phyloP scores from a whole-genome alignment of 257 asterid genomes.

The Solanum infundibuliforme region DNA sequence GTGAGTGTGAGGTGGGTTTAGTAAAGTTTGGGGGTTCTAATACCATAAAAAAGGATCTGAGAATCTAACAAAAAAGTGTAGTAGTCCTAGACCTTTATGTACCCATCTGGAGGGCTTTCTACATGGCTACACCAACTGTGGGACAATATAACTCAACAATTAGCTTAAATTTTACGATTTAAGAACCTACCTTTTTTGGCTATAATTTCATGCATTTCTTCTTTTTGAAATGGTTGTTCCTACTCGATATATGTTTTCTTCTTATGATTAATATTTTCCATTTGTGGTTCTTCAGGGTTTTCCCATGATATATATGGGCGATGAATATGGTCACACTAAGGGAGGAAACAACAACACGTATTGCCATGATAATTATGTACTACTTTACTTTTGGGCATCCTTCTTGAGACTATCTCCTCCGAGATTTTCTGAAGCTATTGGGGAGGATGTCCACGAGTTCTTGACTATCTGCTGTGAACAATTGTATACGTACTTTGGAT shows the following conservation, averaged over 20 bases:
- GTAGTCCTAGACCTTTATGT: neutral
- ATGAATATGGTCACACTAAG: slow-evolving; percentile 92
- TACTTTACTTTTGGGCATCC: neutral
- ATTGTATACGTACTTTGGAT: no score
- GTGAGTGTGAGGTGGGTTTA: neutral
- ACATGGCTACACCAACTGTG: neutral
- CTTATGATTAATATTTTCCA: neutral
- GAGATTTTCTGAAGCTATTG: no score
- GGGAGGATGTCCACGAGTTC: no score
- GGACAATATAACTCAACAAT: neutral
- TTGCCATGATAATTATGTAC: slow-evolving; percentile 87
- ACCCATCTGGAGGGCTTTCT: neutral
- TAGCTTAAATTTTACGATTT: neutral
- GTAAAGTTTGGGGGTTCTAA: neutral
- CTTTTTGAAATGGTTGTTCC: neutral
- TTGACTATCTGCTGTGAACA: no score
- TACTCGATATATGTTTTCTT: neutral
- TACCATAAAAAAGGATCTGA: neutral
- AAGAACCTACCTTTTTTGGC: neutral
- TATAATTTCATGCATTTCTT: neutral
- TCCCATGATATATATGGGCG: slow-evolving; percentile 95
- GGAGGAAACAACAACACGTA: slow-evolving; percentile 97
- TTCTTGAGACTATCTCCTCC: no score
- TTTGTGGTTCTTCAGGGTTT: slow-evolving; percentile 55
- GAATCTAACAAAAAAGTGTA: neutral